These are phyloP conservation scores for Hypoxylon rubiginosum DNA, from an alignment of 2,329 filamentous ascomycete genomes.

Conservation along the genomic window DNA sequence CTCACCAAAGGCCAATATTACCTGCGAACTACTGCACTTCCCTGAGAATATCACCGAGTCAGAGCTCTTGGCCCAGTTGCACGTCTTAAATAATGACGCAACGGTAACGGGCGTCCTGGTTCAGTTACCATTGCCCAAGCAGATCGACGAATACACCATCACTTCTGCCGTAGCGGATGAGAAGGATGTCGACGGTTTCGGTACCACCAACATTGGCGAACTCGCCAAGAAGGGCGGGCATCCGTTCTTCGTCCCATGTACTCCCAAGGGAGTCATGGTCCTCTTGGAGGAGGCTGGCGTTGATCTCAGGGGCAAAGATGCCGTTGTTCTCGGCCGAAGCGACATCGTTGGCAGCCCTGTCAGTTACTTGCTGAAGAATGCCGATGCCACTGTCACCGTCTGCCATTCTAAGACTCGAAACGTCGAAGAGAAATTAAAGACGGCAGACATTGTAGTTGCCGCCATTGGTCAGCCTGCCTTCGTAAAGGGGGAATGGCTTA, in stretches of 20 bases:
- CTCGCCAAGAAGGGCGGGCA: constrained; percentile 93
- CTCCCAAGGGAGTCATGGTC: constrained; percentile 96
- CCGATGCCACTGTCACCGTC: constrained; percentile 95
- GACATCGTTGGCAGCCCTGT: constrained; percentile 98
- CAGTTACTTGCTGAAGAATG: constrained; percentile 94
- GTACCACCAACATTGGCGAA: constrained; percentile 93
- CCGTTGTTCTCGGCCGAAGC: constrained; percentile 93
- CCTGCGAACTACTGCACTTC: constrained; percentile 87
- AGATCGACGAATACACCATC: constrained; percentile 90
- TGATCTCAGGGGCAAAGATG: constrained; percentile 88
- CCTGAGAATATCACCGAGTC: constrained; percentile 84
- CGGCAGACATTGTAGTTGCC: constrained; percentile 89
- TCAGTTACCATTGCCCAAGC: constrained; percentile 88
- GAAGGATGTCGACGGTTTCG: constrained; percentile 99
- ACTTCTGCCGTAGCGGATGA: constrained; percentile 92
- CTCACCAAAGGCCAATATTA: constrained; percentile 81
- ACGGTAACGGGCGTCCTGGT: constrained; percentile 92
- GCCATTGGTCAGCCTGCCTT: constrained; percentile 91
- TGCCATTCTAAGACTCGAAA: constrained; percentile 91
- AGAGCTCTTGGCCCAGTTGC: constrained; percentile 87
- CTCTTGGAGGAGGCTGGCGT: constrained; percentile 87
- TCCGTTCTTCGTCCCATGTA: constrained; percentile 93
- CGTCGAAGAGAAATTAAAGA: constrained; percentile 80
- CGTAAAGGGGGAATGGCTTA: constrained; percentile 95
- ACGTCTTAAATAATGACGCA: constrained; percentile 86